Conservation (phyloP, 2,329 filamentous ascomycete genomes). For the Penicillium sp. region DNA sequence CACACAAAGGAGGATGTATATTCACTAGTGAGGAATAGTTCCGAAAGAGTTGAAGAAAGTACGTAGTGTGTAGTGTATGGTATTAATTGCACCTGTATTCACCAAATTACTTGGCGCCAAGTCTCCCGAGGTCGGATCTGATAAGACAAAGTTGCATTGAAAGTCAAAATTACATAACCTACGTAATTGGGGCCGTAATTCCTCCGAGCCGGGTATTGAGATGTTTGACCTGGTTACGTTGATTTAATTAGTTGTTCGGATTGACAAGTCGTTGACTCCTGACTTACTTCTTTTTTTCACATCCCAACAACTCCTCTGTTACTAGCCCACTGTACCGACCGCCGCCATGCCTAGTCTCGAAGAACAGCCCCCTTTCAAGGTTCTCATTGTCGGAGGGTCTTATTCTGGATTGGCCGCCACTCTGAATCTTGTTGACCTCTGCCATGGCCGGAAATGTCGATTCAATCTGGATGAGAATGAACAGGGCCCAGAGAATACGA, state of each 20-base stretch:
- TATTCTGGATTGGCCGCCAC: conserved; percentile 67
- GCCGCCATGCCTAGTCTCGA: conserved; percentile 14
- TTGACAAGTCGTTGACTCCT: not conserved
- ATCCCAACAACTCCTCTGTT: not conserved
- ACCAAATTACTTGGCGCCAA: not conserved
- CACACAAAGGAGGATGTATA: not conserved
- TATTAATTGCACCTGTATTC: not conserved
- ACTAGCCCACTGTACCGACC: not conserved
- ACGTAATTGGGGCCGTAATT: not conserved
- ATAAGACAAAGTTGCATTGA: conserved; percentile 1
- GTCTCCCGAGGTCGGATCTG: conserved; percentile 7
- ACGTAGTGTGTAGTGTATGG: not conserved
- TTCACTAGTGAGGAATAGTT: not conserved
- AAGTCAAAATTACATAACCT: not conserved
- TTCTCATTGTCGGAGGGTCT: conserved; percentile 69
- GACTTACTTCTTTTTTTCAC: not conserved
- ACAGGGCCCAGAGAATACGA: conserved; percentile 48
- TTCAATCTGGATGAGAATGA: conserved; percentile 27
- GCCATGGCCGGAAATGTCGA: conserved; percentile 45
- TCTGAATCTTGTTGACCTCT: conserved; percentile 66
- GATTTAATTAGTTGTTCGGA: not conserved
- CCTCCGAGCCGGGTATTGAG: not conserved
- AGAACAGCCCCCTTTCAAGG: conserved; percentile 39
- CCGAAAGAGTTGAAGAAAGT: not conserved
- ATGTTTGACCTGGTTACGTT: not conserved